Conservation (phyloP, 2,329 filamentous ascomycete genomes). For the Sphaerulina musiva region DNA sequence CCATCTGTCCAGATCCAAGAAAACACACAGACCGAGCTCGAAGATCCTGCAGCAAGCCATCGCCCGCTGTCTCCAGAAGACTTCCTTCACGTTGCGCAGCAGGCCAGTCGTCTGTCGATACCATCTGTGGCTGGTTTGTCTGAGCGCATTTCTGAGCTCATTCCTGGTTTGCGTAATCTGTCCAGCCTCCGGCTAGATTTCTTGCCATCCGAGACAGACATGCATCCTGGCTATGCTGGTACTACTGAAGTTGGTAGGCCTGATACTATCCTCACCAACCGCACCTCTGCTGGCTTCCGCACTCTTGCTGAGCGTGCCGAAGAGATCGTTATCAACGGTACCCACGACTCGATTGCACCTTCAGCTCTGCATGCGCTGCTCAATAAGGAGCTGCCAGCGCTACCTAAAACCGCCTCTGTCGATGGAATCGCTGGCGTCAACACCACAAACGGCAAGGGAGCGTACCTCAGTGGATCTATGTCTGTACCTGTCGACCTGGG, state of each 20-base stretch:
- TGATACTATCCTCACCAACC: conserved; percentile 32
- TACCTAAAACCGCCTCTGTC: conserved; percentile 29
- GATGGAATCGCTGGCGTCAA: conserved; percentile 23
- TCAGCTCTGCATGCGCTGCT: conserved; percentile 18
- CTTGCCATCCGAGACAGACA: conserved; percentile 34
- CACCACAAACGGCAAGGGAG: conserved; percentile 23
- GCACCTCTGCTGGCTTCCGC: conserved; percentile 35
- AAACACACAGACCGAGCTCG: conserved; percentile 21
- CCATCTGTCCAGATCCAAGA: conserved; percentile 26
- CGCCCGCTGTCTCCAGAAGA: conserved; percentile 38
- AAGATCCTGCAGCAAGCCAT: conserved; percentile 18
- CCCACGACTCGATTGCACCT: conserved; percentile 31
- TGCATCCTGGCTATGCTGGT: conserved; percentile 24
- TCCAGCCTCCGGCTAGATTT: conserved; percentile 34
- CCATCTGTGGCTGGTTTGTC: conserved; percentile 43
- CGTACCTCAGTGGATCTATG: conserved; percentile 30
- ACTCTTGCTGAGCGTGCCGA: conserved; percentile 35
- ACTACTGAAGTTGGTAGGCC: conserved; percentile 22
- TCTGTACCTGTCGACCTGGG: conserved; percentile 30
- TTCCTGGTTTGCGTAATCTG: conserved; percentile 39
- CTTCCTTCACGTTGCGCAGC: conserved; percentile 37
- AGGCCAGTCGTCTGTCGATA: conserved; percentile 43
- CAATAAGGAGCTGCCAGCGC: conserved; percentile 35
- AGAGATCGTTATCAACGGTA: conserved; percentile 34
- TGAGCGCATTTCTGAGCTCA: conserved; percentile 41